Conservation (phyloP, 2,329 filamentous ascomycete genomes). For the Calonectria montana region DNA sequence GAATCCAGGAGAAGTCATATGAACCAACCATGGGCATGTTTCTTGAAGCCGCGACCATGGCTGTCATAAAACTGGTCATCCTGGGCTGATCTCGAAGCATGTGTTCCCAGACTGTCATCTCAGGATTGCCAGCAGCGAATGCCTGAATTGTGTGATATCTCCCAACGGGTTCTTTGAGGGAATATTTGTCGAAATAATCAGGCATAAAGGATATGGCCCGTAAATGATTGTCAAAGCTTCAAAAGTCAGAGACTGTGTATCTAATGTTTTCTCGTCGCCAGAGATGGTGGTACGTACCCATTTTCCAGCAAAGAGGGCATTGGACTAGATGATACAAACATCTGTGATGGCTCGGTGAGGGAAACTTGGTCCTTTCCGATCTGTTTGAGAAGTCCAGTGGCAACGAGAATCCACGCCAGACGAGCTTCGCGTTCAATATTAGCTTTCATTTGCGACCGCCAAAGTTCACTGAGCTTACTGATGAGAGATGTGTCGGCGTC, state of each 20-base stretch:
- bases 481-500: constrained; percentile 7
- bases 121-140: neutral
- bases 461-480: neutral
- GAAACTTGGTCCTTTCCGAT: neutral
- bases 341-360: neutral
- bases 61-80: constrained; percentile 15
- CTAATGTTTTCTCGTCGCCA: neutral
- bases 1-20: neutral
- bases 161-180: constrained; percentile 9
- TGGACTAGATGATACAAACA: constrained; percentile 5
- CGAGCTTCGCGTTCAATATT: neutral
- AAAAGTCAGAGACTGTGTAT: neutral
- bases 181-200: constrained; percentile 11
- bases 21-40: neutral
- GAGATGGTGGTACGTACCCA: neutral
- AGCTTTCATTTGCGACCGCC: neutral
- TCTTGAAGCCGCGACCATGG: constrained; percentile 9
- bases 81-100: neutral
- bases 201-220: neutral
- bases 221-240: constrained; percentile 17
- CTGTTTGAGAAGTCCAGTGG: constrained; percentile 6
- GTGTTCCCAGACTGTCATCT: constrained; percentile 20
- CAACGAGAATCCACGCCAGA: neutral
- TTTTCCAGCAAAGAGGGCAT: constrained; percentile 1
- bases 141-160: constrained; percentile 13